These are phyloP conservation scores for Wickerhamiella galacta DNA, from an alignment of 805 yeast species.

Conservation along the genomic window DNA sequence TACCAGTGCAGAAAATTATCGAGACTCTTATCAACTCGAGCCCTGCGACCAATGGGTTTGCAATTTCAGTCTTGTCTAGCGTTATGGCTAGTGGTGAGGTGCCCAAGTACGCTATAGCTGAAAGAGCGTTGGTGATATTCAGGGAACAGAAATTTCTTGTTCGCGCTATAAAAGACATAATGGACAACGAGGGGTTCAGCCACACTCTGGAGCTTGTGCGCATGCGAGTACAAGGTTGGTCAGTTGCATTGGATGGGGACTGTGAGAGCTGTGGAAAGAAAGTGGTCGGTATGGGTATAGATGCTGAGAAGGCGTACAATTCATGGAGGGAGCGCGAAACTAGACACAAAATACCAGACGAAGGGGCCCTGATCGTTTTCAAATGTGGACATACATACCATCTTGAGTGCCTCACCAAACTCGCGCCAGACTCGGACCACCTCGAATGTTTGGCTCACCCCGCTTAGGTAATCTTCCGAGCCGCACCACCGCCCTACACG, in stretches of 20 bases:
- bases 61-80: no score
- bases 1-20: no score
- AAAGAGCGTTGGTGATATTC: no score
- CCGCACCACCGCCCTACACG: no score
- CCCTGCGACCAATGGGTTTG: no score
- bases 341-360: not conserved
- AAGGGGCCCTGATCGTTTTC: constrained; percentile 9
- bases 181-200: constrained; percentile 39
- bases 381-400: constrained; percentile 13
- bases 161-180: constrained; percentile 17
- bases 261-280: constrained; percentile 67
- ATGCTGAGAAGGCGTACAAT: constrained; percentile 29
- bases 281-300: constrained; percentile 52
- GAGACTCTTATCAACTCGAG: no score
- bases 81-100: no score
- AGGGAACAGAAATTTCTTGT: constrained; percentile 2
- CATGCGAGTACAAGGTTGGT: constrained; percentile 46
- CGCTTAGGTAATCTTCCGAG: not conserved
- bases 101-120: no score
- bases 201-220: constrained; percentile 29
- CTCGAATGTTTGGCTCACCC: not conserved
- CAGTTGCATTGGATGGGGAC: constrained; percentile 29
- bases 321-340: constrained; percentile 8
- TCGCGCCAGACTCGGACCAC: not conserved
- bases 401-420: constrained; percentile 6